These are phyloP conservation scores for Phlebopus sp. DNA, from an alignment of 1,284 basidiomycete species.

Conservation along the genomic window DNA sequence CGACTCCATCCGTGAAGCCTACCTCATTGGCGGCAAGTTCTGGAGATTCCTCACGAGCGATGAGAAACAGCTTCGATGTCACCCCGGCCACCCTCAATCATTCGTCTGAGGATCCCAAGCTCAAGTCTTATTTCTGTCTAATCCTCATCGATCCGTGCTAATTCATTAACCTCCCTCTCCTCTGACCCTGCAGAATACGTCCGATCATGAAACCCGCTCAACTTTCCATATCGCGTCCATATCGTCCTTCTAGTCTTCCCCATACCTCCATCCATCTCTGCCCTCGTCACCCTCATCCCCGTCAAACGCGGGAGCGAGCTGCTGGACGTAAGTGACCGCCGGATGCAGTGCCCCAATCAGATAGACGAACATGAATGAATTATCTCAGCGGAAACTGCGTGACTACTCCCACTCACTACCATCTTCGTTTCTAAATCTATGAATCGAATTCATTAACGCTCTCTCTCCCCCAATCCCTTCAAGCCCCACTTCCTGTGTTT, in stretches of 20 bases:
- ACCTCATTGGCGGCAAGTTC: background rate
- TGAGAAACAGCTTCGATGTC: constrained; percentile 7
- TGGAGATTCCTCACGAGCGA: background rate
- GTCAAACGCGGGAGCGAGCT: constrained; percentile 31
- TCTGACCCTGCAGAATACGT: constrained; percentile 10
- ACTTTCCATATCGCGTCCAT: constrained; percentile 29
- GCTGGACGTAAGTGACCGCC: constrained; percentile 32
- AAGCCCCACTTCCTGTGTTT: constrained; percentile 33
- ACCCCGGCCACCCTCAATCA: constrained; percentile 26
- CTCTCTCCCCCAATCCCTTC: constrained; percentile 19
- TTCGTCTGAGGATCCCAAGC: constrained; percentile 2
- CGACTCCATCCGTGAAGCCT: constrained; percentile 4
- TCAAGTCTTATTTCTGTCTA: constrained; percentile 12
- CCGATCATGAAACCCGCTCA: constrained; percentile 26
- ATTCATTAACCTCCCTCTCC: constrained; percentile 21
- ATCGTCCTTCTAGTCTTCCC: constrained; percentile 18
- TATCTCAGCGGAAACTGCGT: constrained; percentile 19
- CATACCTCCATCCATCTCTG: constrained; percentile 18
- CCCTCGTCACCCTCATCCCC: constrained; percentile 12
- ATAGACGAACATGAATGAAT: constrained; percentile 22
- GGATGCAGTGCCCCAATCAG: constrained; percentile 26
- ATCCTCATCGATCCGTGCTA: constrained; percentile 21
- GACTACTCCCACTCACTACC: constrained; percentile 12
- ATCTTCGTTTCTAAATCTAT: constrained; percentile 15
- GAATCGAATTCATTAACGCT: constrained; percentile 20